Base-by-base conservation (phyloP, 1,284 basidiomycete species). In the Austropuccinia psidii region DNA sequence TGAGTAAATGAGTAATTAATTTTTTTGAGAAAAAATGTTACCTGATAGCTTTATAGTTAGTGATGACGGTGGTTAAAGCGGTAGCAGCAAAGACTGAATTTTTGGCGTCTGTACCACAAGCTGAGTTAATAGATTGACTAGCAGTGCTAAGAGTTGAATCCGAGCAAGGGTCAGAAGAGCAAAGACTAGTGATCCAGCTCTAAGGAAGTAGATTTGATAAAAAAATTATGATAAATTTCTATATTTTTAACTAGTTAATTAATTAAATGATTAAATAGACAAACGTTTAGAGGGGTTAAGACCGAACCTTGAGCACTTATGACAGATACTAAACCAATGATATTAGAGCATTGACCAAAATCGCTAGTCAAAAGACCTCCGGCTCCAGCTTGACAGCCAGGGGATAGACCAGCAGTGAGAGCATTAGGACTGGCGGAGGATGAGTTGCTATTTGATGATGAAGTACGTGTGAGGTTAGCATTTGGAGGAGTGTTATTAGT, bases 321-420 rank as follows among this genome's bases (percentile, higher is more conserved):
- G 29, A 70, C 68, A 9, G 68, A 50, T 31, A 61, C 55, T 7
- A 70, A 19, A 17, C 68, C 68, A 33, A 70, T 61, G 55, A 70
- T 61, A 37, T 70, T 70, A 24, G 55, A 35, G 45, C 68, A 70
- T 3, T 29, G n/a, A 33, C 68, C 57, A 15, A 70, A 70, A 21
- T 70, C 57, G 11, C 55, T 60, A 2, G 68, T 60, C 13, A 70
- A 31, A 13, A 70, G 45, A 9, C 41, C 27, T 15, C 57, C 57
- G 31, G 55, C 54, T 13, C 55, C 68, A 24, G 68, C 27, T 21
- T 70, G 55, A 47, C 68, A 70, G 31, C 24, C n/a, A 15, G 57
- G 15, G 11, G 68, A 60, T 33, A 70, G 41, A 39, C 55, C 33
- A n/a, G 41, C 41, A 21, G 54, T 47, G 0, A 70, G 24, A n/a